Conservation (phyloP, 345 rosid species). For the Crucihimalaya himalaica region DNA sequence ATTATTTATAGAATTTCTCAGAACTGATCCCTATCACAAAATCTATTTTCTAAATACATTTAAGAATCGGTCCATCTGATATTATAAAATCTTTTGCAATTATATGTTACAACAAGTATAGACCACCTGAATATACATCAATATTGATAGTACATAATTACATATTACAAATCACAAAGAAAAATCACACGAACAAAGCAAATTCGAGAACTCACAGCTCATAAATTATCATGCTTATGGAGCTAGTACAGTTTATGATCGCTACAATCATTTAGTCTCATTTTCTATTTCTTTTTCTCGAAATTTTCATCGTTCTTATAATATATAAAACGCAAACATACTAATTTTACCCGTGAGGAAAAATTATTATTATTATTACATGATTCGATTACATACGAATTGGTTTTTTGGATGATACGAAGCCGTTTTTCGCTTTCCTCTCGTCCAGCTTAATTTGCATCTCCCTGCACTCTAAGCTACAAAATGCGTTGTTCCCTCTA, state of each 20-base stretch:
- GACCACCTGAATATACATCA: conserved; percentile 27
- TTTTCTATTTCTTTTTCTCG: background rate
- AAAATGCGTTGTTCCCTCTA: conserved; percentile 91
- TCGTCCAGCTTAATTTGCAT: conserved; percentile 69
- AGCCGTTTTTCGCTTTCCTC: conserved; percentile 45
- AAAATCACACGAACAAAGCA: conserved; percentile 18
- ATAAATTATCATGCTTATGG: conserved; percentile 8
- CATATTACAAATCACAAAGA: background rate
- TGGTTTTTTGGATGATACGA: conserved; percentile 20
- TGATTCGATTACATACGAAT: conserved; percentile 5
- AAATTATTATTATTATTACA: background rate
- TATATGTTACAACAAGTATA: conserved; percentile 5
- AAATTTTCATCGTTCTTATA: background rate
- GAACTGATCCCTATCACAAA: conserved; percentile 31
- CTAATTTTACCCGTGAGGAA: background rate
- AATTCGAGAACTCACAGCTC: conserved; percentile 1
- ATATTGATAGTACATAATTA: background rate
- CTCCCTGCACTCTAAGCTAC: conserved; percentile 87
- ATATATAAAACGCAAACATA: conserved; percentile 16
- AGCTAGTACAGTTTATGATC: conserved; percentile 6
- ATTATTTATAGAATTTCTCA: conserved; percentile 4
- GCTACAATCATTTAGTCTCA: conserved; percentile 9
- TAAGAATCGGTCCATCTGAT: conserved; percentile 30
- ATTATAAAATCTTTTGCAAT: conserved; percentile 3
- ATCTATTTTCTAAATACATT: conserved; percentile 13